Evolutionary conservation across 768 basidiomycete genomes (phyloP).

Genomic region (Boletus speciosus): DNA sequence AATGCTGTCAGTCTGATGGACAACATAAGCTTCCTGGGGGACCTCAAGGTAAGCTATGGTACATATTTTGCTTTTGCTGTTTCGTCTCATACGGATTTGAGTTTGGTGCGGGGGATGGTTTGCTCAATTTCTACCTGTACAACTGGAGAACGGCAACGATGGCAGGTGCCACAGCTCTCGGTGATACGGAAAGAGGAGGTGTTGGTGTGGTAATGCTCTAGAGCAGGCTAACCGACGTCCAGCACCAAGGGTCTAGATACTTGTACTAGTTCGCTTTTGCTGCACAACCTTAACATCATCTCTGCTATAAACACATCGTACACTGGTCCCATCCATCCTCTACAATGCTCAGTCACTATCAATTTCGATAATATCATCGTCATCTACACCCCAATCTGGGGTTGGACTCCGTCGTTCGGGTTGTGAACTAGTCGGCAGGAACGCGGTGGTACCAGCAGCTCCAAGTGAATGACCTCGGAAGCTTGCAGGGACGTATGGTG

Average conservation of each 20-base stretch:
- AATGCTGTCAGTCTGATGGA: slow-evolving; percentile 96
- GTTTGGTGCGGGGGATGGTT: slow-evolving; percentile 93
- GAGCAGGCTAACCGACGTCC: neutral
- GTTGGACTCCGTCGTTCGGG: slow-evolving; percentile 53
- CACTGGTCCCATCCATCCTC: neutral
- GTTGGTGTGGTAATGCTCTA: slow-evolving; percentile 95
- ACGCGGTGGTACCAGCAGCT: slow-evolving; percentile 49
- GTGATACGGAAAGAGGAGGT: slow-evolving; percentile 58
- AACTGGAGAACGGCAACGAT: slow-evolving; percentile 88
- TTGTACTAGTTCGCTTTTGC: neutral
- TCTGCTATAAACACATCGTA: slow-evolving; percentile 6
- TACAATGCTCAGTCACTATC: slow-evolving; percentile 61
- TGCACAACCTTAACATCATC: neutral
- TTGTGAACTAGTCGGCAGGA: slow-evolving; percentile 41
- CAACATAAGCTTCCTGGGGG: slow-evolving; percentile 75
- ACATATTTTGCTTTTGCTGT: neutral
- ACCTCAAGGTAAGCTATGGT: slow-evolving; percentile 64
- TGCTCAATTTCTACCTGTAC: slow-evolving; percentile 89
- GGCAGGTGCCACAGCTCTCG: slow-evolving; percentile 62
- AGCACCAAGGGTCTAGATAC: neutral
- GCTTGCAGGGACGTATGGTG: slow-evolving; percentile 31
- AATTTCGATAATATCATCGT: slow-evolving; percentile 80
- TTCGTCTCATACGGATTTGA: slow-evolving; percentile 30
- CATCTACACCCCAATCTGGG: slow-evolving; percentile 84
- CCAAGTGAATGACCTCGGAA: slow-evolving; percentile 42